Conservation (phyloP, 208 protist genomes). For the Phytomonas serpens region DNA sequence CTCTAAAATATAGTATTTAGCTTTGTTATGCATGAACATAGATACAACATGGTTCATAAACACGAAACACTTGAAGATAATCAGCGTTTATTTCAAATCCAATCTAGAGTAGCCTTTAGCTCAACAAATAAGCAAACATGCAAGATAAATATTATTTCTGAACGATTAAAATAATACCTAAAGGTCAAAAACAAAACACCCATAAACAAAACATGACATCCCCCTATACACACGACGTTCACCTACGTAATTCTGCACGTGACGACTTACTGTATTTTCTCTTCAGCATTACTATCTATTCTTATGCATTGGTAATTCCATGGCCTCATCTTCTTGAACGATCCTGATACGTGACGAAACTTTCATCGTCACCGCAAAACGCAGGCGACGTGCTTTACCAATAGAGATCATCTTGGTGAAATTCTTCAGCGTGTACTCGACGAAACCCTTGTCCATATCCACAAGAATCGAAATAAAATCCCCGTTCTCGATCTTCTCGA, state of each 20-base stretch:
- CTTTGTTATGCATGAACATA: neutral
- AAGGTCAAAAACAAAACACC: neutral
- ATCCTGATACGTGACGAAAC: conserved; percentile 63
- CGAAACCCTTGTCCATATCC: conserved; percentile 75
- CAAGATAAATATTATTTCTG: neutral
- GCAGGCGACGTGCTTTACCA: conserved; percentile 47
- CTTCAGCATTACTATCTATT: neutral
- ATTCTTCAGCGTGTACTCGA: conserved; percentile 71
- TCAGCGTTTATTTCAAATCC: neutral
- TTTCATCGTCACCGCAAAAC: conserved; percentile 83
- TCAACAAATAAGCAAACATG: neutral
- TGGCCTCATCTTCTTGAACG: conserved; percentile 51
- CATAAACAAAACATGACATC: neutral
- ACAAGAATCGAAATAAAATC: conserved; percentile 70
- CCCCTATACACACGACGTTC: too few species aligned
- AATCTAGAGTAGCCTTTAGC: neutral
- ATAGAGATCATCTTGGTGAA: conserved; percentile 72
- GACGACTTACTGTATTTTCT: neutral
- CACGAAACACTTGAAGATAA: neutral
- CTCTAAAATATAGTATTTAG: neutral
- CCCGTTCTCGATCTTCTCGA: conserved; percentile 57
- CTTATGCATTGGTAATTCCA: conserved; percentile 10
- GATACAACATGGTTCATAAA: neutral
- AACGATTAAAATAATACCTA: neutral
- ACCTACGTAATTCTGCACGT: neutral